Evolutionary conservation across 2,329 filamentous ascomycete species (phyloP).

Genomic region (Beauveria bassiana): DNA sequence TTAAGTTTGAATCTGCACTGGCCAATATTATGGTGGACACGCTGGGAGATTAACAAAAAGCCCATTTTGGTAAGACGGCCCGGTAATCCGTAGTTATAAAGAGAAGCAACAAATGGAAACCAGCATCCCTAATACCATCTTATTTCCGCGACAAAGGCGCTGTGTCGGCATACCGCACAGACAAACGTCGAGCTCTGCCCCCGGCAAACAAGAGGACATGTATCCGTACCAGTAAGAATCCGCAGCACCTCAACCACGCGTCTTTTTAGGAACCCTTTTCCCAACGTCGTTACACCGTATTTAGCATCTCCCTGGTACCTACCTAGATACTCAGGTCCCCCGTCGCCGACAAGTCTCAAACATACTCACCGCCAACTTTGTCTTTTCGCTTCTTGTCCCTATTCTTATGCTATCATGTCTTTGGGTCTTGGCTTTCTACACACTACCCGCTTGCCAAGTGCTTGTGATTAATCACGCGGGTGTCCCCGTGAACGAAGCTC

Average conservation of each 20-base stretch:
- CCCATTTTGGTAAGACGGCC: neutral
- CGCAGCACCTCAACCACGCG: neutral
- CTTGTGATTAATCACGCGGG: neutral
- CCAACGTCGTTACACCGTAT: neutral
- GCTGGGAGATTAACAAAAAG: neutral
- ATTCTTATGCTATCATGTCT: neutral
- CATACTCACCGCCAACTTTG: slow-evolving; percentile 1
- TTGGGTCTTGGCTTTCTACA: neutral
- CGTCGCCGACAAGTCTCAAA: neutral
- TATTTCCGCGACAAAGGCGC: neutral
- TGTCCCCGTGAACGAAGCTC: neutral
- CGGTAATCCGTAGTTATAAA: too few relatives aligned
- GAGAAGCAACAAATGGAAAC: too few relatives aligned
- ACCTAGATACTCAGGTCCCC: neutral
- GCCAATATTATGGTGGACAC: neutral
- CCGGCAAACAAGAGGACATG: neutral
- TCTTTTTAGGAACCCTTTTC: neutral
- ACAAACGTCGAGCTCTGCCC: neutral
- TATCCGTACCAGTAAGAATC: neutral
- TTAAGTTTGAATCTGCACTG: neutral
- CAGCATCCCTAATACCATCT: neutral
- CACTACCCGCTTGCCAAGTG: neutral
- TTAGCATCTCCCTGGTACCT: neutral
- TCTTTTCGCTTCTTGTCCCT: neutral
- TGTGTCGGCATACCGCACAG: neutral